phyloP scores from a whole-genome alignment of 1,284 basidiomycete species.

The Coniferiporia sulphurascens region DNA sequence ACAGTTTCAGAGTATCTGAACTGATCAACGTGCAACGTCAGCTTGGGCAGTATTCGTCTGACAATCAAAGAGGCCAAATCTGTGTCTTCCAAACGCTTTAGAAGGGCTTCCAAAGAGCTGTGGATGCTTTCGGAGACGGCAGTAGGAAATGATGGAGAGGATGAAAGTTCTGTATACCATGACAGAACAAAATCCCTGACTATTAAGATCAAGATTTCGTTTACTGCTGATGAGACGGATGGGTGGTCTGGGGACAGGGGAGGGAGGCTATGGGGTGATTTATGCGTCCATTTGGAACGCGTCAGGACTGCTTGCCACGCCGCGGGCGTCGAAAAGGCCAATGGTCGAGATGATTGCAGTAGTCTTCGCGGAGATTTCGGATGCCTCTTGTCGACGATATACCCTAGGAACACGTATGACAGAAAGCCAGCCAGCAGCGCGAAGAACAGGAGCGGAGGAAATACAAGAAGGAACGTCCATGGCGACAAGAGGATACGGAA shows the following conservation, averaged over 20 bases:
- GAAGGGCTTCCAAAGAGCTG: conserved; percentile 53
- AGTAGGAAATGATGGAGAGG: conserved; percentile 82
- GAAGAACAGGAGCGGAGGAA: conserved; percentile 50
- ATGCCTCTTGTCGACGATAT: conserved; percentile 45
- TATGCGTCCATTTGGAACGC: conserved; percentile 79
- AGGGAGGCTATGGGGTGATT: conserved; percentile 55
- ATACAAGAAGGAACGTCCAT: conserved; percentile 56
- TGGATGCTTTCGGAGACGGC: conserved; percentile 79
- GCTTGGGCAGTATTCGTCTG: conserved; percentile 77
- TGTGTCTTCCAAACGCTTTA: conserved; percentile 50
- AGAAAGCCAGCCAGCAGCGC: conserved; percentile 47
- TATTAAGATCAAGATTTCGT: conserved; percentile 75
- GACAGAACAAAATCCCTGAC: conserved; percentile 78
- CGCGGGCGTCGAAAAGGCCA: conserved; percentile 83
- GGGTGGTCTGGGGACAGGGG: conserved; percentile 58
- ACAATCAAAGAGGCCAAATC: conserved; percentile 80
- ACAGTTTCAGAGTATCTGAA: conserved; percentile 90
- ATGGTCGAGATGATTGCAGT: conserved; percentile 54
- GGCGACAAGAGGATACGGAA: conserved; percentile 59
- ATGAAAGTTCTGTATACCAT: conserved; percentile 84
- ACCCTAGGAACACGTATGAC: conserved; percentile 48
- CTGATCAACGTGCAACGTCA: conserved; percentile 86
- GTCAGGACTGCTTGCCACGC: conserved; percentile 87
- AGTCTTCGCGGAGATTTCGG: conserved; percentile 32
- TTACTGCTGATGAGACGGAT: conserved; percentile 60